Evolutionary conservation across 176 grass and related monocot species (phyloP).

Genomic region (Lolium perenne): DNA sequence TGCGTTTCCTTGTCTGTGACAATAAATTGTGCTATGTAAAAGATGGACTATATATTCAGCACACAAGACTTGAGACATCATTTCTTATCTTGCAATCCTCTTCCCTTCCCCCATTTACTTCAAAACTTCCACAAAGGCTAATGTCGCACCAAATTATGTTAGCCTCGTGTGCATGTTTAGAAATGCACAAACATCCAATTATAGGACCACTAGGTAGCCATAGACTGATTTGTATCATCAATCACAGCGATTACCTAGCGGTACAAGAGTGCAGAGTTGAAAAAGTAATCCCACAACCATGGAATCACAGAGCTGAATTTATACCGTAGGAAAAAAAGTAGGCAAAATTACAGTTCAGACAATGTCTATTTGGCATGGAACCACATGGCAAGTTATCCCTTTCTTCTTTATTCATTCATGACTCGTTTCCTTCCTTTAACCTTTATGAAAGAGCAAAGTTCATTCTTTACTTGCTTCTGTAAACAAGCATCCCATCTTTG

Average conservation of each 20-base stretch:
- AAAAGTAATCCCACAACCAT: background rate
- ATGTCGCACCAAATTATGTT: no score
- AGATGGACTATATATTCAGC: no score
- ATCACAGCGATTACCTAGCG: no score
- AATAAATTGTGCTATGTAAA: rapidly evolving
- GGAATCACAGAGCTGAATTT: background rate
- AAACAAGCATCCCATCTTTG: background rate
- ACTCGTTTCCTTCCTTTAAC: background rate
- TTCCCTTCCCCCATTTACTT: no score
- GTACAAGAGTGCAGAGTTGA: background rate
- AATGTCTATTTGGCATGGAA: background rate
- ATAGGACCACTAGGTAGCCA: background rate
- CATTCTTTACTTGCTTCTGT: conserved; percentile 11
- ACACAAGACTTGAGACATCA: no score
- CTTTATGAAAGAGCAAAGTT: background rate
- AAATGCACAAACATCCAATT: no score
- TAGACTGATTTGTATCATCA: background rate
- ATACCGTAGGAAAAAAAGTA: background rate
- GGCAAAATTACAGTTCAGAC: background rate
- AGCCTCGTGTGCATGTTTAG: no score
- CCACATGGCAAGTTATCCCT: conserved; percentile 9
- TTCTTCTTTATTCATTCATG: background rate
- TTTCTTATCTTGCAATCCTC: no score
- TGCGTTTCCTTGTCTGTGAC: no score
- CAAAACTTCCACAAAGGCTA: no score